Conservation (phyloP, 2,329 filamentous ascomycete genomes). For the Sporothrix brasiliensis region DNA sequence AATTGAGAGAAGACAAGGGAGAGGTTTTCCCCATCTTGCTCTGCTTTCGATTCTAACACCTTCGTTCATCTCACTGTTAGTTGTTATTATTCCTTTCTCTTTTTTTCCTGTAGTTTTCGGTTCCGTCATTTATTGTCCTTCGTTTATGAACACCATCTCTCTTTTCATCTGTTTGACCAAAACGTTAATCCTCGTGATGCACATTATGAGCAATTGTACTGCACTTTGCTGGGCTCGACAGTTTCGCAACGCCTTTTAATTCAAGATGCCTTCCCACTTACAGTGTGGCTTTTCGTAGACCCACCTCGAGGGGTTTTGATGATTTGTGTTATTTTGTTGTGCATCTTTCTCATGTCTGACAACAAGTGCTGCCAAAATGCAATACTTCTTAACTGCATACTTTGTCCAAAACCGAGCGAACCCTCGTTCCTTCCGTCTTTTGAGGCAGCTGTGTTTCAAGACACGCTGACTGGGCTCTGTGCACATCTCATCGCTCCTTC, state of each 20-base stretch:
- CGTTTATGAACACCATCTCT: neutral
- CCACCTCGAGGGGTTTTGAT: neutral
- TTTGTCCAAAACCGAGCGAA: neutral
- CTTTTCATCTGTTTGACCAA: neutral
- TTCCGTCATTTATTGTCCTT: neutral
- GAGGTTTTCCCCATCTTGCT: no score
- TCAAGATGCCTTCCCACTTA: no score
- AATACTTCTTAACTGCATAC: conserved; percentile 12
- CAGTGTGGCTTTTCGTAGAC: neutral
- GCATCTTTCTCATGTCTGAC: neutral
- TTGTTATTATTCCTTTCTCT: no score
- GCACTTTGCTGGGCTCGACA: no score
- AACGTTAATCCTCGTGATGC: neutral
- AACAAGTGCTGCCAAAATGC: neutral
- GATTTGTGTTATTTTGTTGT: neutral
- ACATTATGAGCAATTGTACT: no score
- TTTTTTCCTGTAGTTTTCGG: neutral
- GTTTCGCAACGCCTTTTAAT: neutral
- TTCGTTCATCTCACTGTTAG: no score
- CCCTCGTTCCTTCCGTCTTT: neutral
- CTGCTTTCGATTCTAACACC: no score
- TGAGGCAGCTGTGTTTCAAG: neutral
- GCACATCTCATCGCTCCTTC: conserved; percentile 4
- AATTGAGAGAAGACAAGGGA: no score
- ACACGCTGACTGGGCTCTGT: neutral